Evolutionary conservation across 352 stramenopile species (phyloP).

Genomic region (Achlya hypogyna): DNA sequence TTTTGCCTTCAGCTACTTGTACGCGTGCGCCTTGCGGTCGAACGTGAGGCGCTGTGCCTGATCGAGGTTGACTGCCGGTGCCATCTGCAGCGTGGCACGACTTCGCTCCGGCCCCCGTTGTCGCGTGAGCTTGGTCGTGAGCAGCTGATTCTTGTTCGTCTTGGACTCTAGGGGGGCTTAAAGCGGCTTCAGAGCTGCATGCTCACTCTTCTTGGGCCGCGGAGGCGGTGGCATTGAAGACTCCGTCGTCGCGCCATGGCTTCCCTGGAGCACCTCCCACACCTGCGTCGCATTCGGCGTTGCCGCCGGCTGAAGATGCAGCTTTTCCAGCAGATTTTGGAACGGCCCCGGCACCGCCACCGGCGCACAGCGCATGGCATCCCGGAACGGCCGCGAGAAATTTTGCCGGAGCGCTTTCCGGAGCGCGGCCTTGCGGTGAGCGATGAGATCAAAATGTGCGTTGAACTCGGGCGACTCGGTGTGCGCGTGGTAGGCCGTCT

Average conservation of each 20-base stretch:
- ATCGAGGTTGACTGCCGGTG: not conserved
- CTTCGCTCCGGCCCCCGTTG: not conserved
- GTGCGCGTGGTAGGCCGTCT: slow-evolving; percentile 4
- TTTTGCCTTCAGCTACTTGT: slow-evolving; percentile 1
- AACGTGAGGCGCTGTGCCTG: slow-evolving; percentile 1
- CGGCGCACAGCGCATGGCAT: slow-evolving; percentile 42
- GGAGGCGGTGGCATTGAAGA: not conserved
- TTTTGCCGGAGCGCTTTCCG: slow-evolving; percentile 36
- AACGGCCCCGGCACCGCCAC: slow-evolving; percentile 35
- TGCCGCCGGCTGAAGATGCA: slow-evolving; percentile 24
- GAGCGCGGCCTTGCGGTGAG: slow-evolving; percentile 25
- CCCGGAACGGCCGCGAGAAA: slow-evolving; percentile 42
- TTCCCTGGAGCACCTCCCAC: slow-evolving; percentile 14
- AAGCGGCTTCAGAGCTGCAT: not conserved
- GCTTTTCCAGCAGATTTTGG: slow-evolving; percentile 25
- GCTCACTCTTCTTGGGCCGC: not conserved
- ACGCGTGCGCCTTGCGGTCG: slow-evolving; percentile 1
- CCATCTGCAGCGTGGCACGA: not conserved
- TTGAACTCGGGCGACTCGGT: not conserved
- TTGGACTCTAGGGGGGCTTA: not conserved
- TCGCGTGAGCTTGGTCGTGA: slow-evolving; percentile 5
- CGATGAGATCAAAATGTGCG: not conserved
- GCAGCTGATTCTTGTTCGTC: slow-evolving; percentile 2
- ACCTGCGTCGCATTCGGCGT: not conserved
- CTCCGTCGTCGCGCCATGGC: too few species aligned